Base-by-base conservation (phyloP, 352 stramenopile species). In the Globisporangium acanthophoron region DNA sequence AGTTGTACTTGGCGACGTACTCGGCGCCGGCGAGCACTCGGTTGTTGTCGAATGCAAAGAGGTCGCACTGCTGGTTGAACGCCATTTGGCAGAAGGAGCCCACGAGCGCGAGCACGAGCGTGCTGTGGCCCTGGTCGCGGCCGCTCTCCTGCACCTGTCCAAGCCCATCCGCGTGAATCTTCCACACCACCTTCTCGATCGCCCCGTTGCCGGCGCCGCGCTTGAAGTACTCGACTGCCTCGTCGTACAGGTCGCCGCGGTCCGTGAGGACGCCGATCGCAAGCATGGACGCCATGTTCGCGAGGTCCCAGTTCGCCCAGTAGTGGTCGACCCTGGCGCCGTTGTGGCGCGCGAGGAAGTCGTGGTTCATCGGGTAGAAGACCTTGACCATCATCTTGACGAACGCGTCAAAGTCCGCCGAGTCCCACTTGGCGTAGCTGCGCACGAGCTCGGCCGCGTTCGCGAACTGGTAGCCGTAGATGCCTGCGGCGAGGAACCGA, bases 361-460 rank as follows among this genome's bases (percentile, higher is more conserved):
- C 58, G 52, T 61, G 55, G 48, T 66, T 66, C 61, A 66, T 66
- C 31, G 61, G 54, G 12, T 66, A 66, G 49, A 66, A 63, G 11
- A 66, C 56, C 3, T 11, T 20, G 33, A 66, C 29, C 55, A 66
- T 63, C 55, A 66, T 59, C 15, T 47, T 18, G 33, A 49, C 51
- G 37, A 66, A 59, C 33, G 41, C 55, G n/a, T 59, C 31, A n/a
- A 66, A 64, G 9, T 58, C 46, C 0, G 18, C 20, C 12, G 41
- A 12, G 8, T 21, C 29, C 61, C 55, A 66, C 18, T 58, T 58
- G 39, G 24, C 18, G 35, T 66, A 64, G 39, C 5, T 33, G 18
- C 60, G 60, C 49, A 66, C 5, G 40, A 66, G 41, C 61, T 66
- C 61, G 8, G 61, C 61, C 39, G 61, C 61, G 37, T 66, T 66